Conservation (phyloP, 768 basidiomycete species). For the Hypholoma sublateritium region DNA sequence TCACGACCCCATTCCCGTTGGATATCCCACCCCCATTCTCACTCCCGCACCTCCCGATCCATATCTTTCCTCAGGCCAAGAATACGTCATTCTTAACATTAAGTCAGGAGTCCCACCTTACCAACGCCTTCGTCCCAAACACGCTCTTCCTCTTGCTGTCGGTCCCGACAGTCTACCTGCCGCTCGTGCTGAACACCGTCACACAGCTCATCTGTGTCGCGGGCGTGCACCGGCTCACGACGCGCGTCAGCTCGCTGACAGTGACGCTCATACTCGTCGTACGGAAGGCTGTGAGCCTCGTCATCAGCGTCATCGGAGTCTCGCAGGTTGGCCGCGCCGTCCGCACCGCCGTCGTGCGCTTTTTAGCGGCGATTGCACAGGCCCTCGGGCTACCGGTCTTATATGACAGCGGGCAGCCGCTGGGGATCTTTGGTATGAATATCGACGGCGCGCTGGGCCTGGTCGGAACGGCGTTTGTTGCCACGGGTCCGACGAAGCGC, state of each 20-base stretch:
- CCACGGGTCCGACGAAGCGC: conserved; percentile 14
- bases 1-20: conserved; percentile 25
- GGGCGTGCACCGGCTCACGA: conserved; percentile 85
- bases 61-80: conserved; percentile 16
- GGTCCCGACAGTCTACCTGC: conserved; percentile 60
- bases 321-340: conserved; percentile 16
- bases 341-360: background rate
- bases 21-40: conserved; percentile 34
- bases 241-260: conserved; percentile 68
- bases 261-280: conserved; percentile 82
- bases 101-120: conserved; percentile 17
- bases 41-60: conserved; percentile 21
- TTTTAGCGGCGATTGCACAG: background rate
- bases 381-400: conserved; percentile 4
- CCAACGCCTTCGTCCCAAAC: conserved; percentile 6
- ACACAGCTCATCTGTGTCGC: conserved; percentile 86
- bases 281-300: conserved; percentile 74
- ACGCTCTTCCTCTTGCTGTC: conserved; percentile 27
- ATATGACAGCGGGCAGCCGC: background rate
- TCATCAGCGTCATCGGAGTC: conserved; percentile 64
- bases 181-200: conserved; percentile 72
- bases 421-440: conserved; percentile 10
- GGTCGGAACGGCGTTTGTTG: conserved; percentile 18
- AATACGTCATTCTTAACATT: conserved; percentile 23
- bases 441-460: conserved; percentile 11